phyloP scores from a whole-genome alignment of 2,329 filamentous ascomycete species.

The Lojkania enalia region DNA sequence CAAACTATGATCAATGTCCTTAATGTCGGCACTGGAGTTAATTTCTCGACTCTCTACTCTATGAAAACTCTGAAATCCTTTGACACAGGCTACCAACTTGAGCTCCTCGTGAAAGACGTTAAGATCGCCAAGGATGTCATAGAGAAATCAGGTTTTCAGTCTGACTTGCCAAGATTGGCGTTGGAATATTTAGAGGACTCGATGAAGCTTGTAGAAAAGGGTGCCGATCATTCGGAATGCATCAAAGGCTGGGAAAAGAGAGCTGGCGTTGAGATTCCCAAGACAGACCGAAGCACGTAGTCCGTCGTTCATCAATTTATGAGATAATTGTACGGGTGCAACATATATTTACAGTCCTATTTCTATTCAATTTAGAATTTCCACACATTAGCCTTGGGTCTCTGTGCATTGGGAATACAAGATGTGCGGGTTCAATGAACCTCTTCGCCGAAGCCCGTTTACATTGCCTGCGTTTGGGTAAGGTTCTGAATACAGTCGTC shows the following conservation, averaged over 20 bases:
- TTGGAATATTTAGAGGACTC: conserved; percentile 39
- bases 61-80: conserved; percentile 31
- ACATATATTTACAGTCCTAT: no score
- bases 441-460: no score
- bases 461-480: no score
- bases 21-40: conserved; percentile 47
- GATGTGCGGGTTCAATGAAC: no score
- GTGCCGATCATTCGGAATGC: conserved; percentile 41
- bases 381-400: no score
- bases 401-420: no score
- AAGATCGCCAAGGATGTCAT: conserved; percentile 44
- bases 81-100: conserved; percentile 40
- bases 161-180: conserved; percentile 33
- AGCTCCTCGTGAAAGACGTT: conserved; percentile 41
- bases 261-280: conserved; percentile 36
- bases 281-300: conserved; percentile 16
- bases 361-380: no score
- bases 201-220: conserved; percentile 31
- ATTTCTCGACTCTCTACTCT: conserved; percentile 41
- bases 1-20: conserved; percentile 48
- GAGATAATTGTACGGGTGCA: neutral
- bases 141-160: conserved; percentile 35
- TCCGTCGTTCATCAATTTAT: neutral
- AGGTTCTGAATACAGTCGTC: no score
- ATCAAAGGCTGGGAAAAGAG: conserved; percentile 43